phyloP scores from a whole-genome alignment of 305 asterid genomes.

The Withania somnifera region DNA sequence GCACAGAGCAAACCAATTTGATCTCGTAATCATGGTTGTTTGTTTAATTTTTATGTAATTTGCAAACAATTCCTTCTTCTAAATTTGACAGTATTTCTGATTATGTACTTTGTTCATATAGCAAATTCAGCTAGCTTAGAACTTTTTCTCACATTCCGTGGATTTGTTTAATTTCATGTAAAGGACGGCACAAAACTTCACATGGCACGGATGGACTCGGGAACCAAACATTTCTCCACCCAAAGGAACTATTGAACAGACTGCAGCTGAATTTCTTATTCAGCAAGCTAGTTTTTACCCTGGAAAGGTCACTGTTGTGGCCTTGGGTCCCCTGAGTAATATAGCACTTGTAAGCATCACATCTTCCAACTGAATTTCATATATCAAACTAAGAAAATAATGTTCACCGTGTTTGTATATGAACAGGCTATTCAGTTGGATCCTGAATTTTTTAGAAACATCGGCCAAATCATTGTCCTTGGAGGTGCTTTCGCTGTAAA shows the following conservation, averaged over 20 bases:
- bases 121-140: neutral
- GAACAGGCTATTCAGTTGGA: conserved; percentile 79
- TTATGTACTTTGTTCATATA: neutral
- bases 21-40: too few relatives aligned
- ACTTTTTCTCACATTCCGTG: neutral
- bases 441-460: conserved; percentile 55
- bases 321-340: conserved; percentile 88
- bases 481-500: conserved; percentile 95
- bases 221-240: conserved; percentile 91
- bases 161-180: conserved; percentile 10
- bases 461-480: conserved; percentile 76
- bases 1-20: too few relatives aligned
- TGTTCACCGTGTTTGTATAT: conserved; percentile 3
- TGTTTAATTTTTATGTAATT: too few relatives aligned
- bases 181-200: conserved; percentile 92
- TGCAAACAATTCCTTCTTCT: too few relatives aligned
- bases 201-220: conserved; percentile 98
- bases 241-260: conserved; percentile 60
- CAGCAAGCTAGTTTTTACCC: conserved; percentile 65
- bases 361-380: neutral
- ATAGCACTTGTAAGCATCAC: conserved; percentile 49
- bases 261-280: conserved; percentile 66
- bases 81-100: neutral
- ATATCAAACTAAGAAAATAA: neutral
- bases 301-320: conserved; percentile 83